Evolutionary conservation across 2,329 filamentous ascomycete genomes (phyloP), one percentile per base, ranked within the genome.

Genomic region (Colletotrichum sp.): DNA sequence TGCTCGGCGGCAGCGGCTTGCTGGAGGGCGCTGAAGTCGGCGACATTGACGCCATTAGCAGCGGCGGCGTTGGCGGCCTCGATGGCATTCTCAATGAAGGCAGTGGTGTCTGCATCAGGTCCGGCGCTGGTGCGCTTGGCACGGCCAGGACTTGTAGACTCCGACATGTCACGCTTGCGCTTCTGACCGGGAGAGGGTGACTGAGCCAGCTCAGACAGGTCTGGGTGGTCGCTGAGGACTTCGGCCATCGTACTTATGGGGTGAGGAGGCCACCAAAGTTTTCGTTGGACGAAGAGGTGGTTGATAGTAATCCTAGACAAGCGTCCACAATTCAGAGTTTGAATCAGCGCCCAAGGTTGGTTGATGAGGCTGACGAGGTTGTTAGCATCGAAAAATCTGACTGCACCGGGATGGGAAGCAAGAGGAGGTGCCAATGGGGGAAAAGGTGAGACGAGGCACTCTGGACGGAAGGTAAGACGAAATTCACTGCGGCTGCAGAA

Each of bases 1-100:
- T 90, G 88, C 21, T 89, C 82, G 9, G 84, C 83, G 24, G 82
- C 84, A 7, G 89, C 85, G 12, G 90, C 90, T 79, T 91, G 90
- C 78, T 91, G 89, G 7, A 92, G 86, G 36, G 90, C 90, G 77
- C 86, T 89, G 79, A 92, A 91, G 78, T 92, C 90, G 75, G 89
- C 88, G 32, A 89, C 88, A 34, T 87, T 88, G 66, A 89, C 87
- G 21, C 85, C 86, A 55, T 81, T 84, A 12, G 83, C 82, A 14
- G 82, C 83, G 34, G 84, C 85, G 4, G 81, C 83, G 39, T 85
- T 83, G 36, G 78, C 82, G 21, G 83, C 83, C 75, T 90, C 89
- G 32, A 90, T 88, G 59, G 89, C 87, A 78, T 85, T 89, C 78
- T 91, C 89, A 36, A 92, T 89, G 79, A 91, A 92, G 16, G 89